These are phyloP conservation scores for Fusarium cicatricum DNA, from an alignment of 2,329 filamentous ascomycete species.

Conservation along the genomic window DNA sequence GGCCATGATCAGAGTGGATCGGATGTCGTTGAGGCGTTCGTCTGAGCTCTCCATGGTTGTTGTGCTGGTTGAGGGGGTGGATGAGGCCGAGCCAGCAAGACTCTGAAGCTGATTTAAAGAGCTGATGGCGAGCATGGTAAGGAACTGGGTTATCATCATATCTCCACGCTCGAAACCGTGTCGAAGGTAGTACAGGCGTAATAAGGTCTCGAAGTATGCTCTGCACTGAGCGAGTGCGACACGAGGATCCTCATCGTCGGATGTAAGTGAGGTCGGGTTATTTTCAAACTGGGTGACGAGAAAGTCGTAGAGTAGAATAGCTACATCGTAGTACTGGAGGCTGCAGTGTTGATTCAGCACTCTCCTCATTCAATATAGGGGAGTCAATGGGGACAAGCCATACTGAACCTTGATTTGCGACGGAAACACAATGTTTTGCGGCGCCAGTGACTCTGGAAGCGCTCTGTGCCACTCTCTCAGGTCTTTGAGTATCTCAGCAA, in stretches of 20 bases:
- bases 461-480: not conserved
- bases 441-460: not conserved
- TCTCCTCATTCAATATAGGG: not conserved
- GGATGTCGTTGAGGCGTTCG: not conserved
- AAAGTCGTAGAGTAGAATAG: not conserved
- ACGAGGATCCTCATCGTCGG: not conserved
- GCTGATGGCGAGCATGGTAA: conserved; percentile 5
- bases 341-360: not conserved
- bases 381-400: not conserved
- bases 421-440: conserved; percentile 2
- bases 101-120: not conserved
- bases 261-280: too few relatives aligned
- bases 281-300: not conserved
- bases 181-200: conserved; percentile 17
- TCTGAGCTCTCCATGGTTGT: not conserved
- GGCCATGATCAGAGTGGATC: not conserved
- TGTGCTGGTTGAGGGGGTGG: not conserved
- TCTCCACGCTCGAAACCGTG: conserved; percentile 18
- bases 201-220: conserved; percentile 12
- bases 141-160: conserved; percentile 11
- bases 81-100: not conserved
- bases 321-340: not conserved
- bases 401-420: conserved; percentile 21
- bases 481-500: fast-evolving
- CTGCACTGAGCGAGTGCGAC: not conserved